Percentiles rank a stretch among this genome's conserved stretches.
phyloP scores from a whole-genome alignment of 495 filamentous ascomycete species.

The Aspergillus mulundensis region DNA sequence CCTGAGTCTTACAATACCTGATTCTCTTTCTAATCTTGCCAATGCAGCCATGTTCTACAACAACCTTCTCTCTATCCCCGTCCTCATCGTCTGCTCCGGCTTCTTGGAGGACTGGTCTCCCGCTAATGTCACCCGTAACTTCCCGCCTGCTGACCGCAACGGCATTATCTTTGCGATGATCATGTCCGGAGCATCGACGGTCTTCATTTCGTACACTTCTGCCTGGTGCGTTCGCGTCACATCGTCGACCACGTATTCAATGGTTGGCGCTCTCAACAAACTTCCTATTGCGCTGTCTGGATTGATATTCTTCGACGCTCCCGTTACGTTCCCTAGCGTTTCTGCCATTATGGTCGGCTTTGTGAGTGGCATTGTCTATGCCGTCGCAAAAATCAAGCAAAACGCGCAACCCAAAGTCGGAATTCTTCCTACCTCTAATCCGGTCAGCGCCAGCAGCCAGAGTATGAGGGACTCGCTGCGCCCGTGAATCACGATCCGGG shows the following conservation, averaged over 20 bases:
- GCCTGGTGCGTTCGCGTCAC: conserved; percentile 98
- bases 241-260: conserved; percentile 93
- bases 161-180: conserved; percentile 81
- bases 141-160: conserved; percentile 73
- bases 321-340: conserved; percentile 87
- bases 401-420: conserved; percentile 57
- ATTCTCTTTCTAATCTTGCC: conserved; percentile 25
- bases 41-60: conserved; percentile 97
- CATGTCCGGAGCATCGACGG: conserved; percentile 85
- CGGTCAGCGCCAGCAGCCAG: conserved; percentile 85
- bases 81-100: conserved; percentile 78
- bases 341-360: conserved; percentile 88
- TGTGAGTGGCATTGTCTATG: conserved; percentile 84
- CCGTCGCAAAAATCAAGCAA: conserved; percentile 88
- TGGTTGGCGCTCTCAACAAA: conserved; percentile 98
- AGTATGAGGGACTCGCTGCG: conserved; percentile 85
- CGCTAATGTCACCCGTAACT: conserved; percentile 79
- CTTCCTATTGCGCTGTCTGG: conserved; percentile 89
- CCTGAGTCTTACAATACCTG: background rate
- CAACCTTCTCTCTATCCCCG: conserved; percentile 95
- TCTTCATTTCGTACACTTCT: conserved; percentile 98
- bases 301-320: conserved; percentile 90
- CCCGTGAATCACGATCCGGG: conserved; percentile 32
- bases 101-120: conserved; percentile 89
- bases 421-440: conserved; percentile 61